These are phyloP conservation scores for Ascochyta pisi DNA, from an alignment of 2,329 filamentous ascomycete genomes.

Conservation along the genomic window DNA sequence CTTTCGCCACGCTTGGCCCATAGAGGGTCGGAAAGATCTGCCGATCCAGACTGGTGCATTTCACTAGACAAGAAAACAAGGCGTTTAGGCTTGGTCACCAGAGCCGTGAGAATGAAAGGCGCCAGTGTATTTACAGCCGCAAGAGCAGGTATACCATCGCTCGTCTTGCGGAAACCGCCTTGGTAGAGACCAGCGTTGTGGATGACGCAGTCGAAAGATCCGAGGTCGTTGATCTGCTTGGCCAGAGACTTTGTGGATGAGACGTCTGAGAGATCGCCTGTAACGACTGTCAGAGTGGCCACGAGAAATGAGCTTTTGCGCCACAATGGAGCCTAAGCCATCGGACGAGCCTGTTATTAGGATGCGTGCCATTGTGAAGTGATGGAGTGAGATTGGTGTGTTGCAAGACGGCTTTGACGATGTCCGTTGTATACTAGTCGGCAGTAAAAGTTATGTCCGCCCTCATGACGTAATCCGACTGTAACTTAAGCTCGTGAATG, in stretches of 20 bases:
- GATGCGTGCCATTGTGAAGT: constrained; percentile 52
- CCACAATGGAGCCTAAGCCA: constrained; percentile 62
- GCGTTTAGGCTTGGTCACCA: constrained; percentile 58
- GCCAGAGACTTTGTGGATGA: constrained; percentile 61
- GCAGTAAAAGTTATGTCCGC: too few species aligned
- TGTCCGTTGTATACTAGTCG: too few species aligned
- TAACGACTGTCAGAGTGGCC: constrained; percentile 61
- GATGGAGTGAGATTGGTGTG: neutral
- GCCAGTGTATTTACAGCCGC: constrained; percentile 65
- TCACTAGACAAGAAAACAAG: constrained; percentile 61
- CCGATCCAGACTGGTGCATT: constrained; percentile 59
- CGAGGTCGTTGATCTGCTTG: constrained; percentile 57
- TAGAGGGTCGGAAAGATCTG: constrained; percentile 50
- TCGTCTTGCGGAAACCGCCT: constrained; percentile 53
- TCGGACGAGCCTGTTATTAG: constrained; percentile 66
- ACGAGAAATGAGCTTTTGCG: constrained; percentile 57
- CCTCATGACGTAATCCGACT: too few species aligned
- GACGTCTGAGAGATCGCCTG: constrained; percentile 62
- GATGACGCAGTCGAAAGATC: constrained; percentile 62
- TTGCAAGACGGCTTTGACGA: neutral
- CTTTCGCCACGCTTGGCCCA: constrained; percentile 47
- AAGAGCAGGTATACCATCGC: constrained; percentile 57
- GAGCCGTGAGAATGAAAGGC: constrained; percentile 62
- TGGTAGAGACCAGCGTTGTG: constrained; percentile 64
- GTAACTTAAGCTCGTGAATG: too few species aligned